phyloP scores from a whole-genome alignment of 78 protist species.

The Planoprotostelium fungivorum region DNA sequence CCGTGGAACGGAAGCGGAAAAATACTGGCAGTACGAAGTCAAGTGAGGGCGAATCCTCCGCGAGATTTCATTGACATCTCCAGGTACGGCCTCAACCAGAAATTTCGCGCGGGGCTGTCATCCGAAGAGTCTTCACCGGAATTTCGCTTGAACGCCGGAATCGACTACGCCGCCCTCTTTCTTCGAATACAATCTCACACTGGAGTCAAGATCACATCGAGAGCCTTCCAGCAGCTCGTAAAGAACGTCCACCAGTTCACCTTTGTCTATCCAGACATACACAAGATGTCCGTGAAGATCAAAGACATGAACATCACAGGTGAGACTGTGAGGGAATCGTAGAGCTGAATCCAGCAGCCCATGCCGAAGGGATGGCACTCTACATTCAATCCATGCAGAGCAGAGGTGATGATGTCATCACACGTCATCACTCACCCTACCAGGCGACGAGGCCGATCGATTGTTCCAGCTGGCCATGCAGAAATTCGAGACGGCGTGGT shows the following conservation, averaged over 20 bases:
- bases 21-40: background rate
- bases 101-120: background rate
- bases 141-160: background rate
- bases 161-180: background rate
- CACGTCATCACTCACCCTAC: background rate
- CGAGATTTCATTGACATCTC: background rate
- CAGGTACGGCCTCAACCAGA: background rate
- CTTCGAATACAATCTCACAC: background rate
- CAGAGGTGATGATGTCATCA: background rate
- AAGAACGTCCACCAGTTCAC: background rate
- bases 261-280: background rate
- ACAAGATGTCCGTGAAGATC: background rate
- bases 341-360: background rate
- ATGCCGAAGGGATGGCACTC: background rate
- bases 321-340: background rate
- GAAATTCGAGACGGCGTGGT: background rate
- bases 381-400: background rate
- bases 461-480: background rate
- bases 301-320: background rate
- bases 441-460: background rate
- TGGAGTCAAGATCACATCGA: background rate
- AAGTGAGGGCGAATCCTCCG: background rate
- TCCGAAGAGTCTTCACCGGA: background rate
- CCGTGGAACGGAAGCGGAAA: background rate
- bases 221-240: background rate